phyloP scores from a whole-genome alignment of 148 eudicot species.

The Gaultheria prostrata region DNA sequence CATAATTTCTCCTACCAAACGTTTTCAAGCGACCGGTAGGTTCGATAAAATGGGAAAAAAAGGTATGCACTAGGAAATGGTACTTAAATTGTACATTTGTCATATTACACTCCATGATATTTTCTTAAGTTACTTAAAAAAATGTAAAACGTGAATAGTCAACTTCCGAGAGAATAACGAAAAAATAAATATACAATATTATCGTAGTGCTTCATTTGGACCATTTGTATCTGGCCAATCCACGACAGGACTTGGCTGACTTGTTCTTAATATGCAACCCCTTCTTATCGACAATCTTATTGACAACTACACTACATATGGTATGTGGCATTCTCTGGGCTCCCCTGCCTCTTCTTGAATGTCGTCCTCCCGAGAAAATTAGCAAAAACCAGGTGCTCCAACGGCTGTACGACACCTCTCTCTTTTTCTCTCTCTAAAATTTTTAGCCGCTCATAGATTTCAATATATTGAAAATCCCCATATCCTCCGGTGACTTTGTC shows the following conservation, averaged over 20 bases:
- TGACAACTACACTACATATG: background rate
- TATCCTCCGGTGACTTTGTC: background rate
- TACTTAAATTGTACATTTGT: background rate
- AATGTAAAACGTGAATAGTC: background rate
- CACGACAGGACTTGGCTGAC: no score
- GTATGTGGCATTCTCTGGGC: background rate
- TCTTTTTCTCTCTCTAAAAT: background rate
- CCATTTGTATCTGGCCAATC: background rate
- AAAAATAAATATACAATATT: background rate
- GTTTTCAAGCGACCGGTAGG: no score
- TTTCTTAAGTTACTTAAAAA: background rate
- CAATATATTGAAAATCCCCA: background rate
- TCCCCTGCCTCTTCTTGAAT: background rate
- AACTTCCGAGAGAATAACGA: background rate
- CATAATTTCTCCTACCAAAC: no score
- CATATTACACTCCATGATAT: background rate
- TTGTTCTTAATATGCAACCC: background rate
- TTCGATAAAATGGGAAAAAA: no score
- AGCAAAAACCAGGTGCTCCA: conserved; percentile 9
- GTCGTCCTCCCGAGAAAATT: background rate
- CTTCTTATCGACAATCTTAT: background rate
- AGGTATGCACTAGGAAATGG: background rate
- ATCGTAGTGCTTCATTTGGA: background rate
- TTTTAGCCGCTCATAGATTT: background rate
- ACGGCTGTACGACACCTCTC: background rate